Percentiles rank a stretch among this genome's conserved stretches.
These are phyloP conservation scores for Rhizopus arrhizus DNA, from an alignment of 371 early-diverging fungal species.

Conservation along the genomic window DNA sequence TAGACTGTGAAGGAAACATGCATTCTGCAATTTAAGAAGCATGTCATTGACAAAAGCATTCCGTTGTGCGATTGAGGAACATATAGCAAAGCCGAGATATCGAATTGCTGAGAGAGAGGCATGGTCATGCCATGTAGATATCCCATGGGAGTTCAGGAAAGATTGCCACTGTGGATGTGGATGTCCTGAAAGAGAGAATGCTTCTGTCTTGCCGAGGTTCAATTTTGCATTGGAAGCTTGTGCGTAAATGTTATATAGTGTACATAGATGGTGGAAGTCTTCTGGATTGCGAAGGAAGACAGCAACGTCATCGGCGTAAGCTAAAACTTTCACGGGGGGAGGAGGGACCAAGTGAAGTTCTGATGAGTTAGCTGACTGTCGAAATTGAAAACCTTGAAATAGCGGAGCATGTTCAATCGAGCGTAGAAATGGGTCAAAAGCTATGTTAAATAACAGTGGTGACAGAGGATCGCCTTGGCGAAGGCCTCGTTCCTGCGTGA, in stretches of 20 bases:
- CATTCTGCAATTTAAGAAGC: not conserved
- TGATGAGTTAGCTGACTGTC: not conserved
- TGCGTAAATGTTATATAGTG: not conserved
- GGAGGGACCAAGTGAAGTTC: not conserved
- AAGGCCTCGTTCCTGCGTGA: constrained; percentile 6
- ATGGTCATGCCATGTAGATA: constrained; percentile 10
- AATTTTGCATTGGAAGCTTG: constrained; percentile 12
- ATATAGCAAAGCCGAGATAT: constrained; percentile 23
- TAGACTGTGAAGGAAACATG: constrained; percentile 8
- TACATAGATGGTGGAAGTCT: not conserved
- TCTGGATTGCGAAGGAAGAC: not conserved
- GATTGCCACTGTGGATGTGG: not conserved
- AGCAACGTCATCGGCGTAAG: constrained; percentile 16
- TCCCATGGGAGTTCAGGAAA: not conserved
- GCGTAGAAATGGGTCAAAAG: constrained; percentile 20
- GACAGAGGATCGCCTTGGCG: constrained; percentile 23
- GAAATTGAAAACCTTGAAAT: not conserved
- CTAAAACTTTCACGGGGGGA: constrained; percentile 8
- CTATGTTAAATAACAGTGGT: constrained; percentile 25
- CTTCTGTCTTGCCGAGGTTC: constrained; percentile 14
- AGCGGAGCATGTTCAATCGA: not conserved
- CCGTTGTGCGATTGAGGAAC: constrained; percentile 2
- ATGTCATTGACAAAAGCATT: not conserved
- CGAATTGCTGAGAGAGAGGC: not conserved
- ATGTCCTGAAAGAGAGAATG: constrained; percentile 12